phyloP scores from a whole-genome alignment of 2,329 filamentous ascomycete species.

The Aspergillus ibericus region DNA sequence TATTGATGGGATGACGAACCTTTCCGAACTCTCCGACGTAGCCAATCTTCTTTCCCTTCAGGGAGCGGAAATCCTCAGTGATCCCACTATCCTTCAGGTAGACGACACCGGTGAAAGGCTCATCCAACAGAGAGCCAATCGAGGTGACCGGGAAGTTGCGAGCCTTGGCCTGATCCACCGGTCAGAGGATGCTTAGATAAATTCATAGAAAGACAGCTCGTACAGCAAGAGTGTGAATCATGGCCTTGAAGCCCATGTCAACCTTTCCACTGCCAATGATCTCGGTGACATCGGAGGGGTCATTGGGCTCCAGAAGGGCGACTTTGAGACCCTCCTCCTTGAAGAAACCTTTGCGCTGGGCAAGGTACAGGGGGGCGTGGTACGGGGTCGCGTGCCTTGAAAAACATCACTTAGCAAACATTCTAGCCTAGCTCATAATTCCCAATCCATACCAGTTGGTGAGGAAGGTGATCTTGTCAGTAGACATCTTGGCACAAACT shows the following conservation, averaged over 20 bases:
- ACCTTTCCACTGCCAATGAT: slow-evolving; percentile 76
- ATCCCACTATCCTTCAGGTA: slow-evolving; percentile 75
- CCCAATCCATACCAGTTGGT: slow-evolving; percentile 69
- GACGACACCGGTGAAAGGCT: slow-evolving; percentile 76
- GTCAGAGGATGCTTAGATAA: neutral
- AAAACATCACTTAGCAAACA: slow-evolving; percentile 30
- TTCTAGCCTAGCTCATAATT: slow-evolving; percentile 5
- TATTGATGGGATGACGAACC: slow-evolving; percentile 27
- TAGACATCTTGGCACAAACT: slow-evolving; percentile 63
- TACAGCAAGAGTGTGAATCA: slow-evolving; percentile 78
- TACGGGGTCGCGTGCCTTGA: slow-evolving; percentile 77
- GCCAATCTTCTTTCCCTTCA: slow-evolving; percentile 75
- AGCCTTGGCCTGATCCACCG: slow-evolving; percentile 62
- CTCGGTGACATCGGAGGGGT: slow-evolving; percentile 78
- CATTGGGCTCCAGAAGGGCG: slow-evolving; percentile 73
- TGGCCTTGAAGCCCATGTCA: slow-evolving; percentile 78
- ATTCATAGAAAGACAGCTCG: slow-evolving; percentile 20
- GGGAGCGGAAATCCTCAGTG: slow-evolving; percentile 70
- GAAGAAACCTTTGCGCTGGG: slow-evolving; percentile 73
- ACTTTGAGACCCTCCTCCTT: slow-evolving; percentile 75
- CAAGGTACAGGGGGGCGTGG: slow-evolving; percentile 75
- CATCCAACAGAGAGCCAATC: slow-evolving; percentile 73
- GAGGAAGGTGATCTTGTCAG: slow-evolving; percentile 81
- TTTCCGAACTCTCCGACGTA: slow-evolving; percentile 80
- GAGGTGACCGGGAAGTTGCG: slow-evolving; percentile 71